Conservation (phyloP, 768 basidiomycete genomes). For the Pisolithus orientalis region DNA sequence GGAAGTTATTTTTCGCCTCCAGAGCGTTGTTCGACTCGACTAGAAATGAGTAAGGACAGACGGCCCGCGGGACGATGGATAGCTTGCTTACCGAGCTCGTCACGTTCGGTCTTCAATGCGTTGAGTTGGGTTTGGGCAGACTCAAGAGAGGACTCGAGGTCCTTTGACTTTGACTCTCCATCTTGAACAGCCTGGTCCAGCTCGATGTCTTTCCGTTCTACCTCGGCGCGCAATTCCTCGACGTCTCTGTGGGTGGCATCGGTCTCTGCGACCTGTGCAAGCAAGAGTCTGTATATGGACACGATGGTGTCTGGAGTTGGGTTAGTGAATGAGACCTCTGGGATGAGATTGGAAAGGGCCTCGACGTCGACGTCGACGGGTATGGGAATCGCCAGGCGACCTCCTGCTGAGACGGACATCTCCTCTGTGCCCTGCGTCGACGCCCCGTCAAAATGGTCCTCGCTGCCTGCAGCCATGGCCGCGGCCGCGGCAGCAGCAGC, state of each 20-base stretch:
- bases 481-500: constrained; percentile 39
- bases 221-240: constrained; percentile 64
- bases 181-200: constrained; percentile 82
- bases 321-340: constrained; percentile 49
- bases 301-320: constrained; percentile 57
- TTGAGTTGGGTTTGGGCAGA: constrained; percentile 49
- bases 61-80: constrained; percentile 1
- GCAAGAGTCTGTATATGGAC: constrained; percentile 54
- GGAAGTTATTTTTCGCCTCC: constrained; percentile 47
- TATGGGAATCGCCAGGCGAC: constrained; percentile 36
- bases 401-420: constrained; percentile 15
- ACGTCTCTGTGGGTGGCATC: constrained; percentile 55
- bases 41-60: constrained; percentile 23
- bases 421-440: constrained; percentile 32
- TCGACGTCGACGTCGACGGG: constrained; percentile 67
- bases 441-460: constrained; percentile 26
- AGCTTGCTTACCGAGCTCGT: constrained; percentile 51
- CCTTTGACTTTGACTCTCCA: constrained; percentile 53
- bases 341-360: constrained; percentile 51
- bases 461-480: constrained; percentile 16
- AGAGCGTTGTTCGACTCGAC: constrained; percentile 41
- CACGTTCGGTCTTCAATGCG: constrained; percentile 54
- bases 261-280: constrained; percentile 49
- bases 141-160: constrained; percentile 50
- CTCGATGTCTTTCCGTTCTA: constrained; percentile 72